Percentiles rank a stretch among this genome's conserved stretches.
Conservation (phyloP, 352 stramenopile genomes). For the Detonula confervacea region DNA sequence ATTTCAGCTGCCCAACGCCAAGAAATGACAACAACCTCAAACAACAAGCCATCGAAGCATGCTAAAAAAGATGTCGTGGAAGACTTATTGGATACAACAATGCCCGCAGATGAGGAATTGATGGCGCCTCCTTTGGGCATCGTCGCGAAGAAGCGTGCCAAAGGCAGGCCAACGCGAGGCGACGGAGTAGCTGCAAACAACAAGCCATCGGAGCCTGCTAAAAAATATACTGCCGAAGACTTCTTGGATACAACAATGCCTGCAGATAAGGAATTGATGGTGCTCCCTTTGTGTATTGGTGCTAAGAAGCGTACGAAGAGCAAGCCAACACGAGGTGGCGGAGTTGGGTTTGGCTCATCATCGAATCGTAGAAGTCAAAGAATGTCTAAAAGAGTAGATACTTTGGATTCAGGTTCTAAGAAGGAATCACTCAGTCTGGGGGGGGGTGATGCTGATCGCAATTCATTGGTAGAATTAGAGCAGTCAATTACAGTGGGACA, state of each 20-base stretch:
- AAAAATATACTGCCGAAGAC: not conserved
- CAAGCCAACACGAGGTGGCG: not conserved
- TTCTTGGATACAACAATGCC: slow-evolving; percentile 6
- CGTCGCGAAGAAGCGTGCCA: slow-evolving; percentile 3
- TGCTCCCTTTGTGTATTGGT: slow-evolving; percentile 8
- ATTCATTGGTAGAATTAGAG: too few species aligned
- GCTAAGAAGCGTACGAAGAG: slow-evolving; percentile 3
- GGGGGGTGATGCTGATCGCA: not conserved
- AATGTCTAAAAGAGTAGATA: not conserved
- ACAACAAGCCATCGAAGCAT: not conserved
- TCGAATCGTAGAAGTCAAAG: not conserved
- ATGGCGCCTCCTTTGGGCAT: slow-evolving; percentile 8
- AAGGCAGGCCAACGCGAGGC: not conserved
- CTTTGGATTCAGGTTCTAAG: not conserved
- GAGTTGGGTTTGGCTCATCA: not conserved
- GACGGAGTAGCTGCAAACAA: not conserved
- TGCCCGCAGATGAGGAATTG: slow-evolving; percentile 9
- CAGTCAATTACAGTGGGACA: too few species aligned
- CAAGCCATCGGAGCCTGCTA: not conserved
- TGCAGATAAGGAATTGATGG: slow-evolving; percentile 6
- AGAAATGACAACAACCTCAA: not conserved
- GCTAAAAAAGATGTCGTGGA: not conserved
- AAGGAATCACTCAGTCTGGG: not conserved
- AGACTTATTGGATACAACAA: not conserved
- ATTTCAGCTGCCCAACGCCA: too few species aligned